A percentile compares a stretch with the other conserved stretches of the same genome.
phyloP scores from a whole-genome alignment of 345 rosid genomes.

The Ceriops decandra region DNA sequence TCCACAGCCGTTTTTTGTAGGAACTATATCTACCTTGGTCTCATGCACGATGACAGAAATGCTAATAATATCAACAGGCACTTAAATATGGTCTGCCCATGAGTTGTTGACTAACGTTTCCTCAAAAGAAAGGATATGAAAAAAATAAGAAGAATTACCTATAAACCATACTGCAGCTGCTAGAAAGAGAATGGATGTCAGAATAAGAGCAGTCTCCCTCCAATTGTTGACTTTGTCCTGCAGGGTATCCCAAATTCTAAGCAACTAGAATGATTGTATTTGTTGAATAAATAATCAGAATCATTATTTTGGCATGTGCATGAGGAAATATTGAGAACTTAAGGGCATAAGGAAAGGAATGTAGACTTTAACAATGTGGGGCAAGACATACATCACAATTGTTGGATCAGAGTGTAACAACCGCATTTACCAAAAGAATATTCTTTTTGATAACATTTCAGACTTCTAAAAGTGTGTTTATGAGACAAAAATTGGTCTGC shows the following conservation, averaged over 20 bases:
- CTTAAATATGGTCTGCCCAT: too few relatives aligned
- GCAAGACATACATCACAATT: too few relatives aligned
- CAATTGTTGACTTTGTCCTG: conserved; percentile 80
- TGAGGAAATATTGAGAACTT: too few relatives aligned
- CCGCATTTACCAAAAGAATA: too few relatives aligned
- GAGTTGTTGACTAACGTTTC: too few relatives aligned
- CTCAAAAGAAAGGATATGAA: background rate
- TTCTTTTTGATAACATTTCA: too few relatives aligned
- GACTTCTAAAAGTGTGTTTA: background rate
- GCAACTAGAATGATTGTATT: background rate
- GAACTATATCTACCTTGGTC: background rate
- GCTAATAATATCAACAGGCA: background rate
- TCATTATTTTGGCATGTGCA: too few relatives aligned
- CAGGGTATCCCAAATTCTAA: conserved; percentile 4
- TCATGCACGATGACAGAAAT: background rate
- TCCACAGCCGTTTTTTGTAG: background rate
- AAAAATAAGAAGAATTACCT: conserved; percentile 33
- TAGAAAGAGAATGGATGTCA: conserved; percentile 67
- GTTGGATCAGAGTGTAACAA: too few relatives aligned
- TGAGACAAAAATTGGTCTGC: background rate
- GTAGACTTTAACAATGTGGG: too few relatives aligned
- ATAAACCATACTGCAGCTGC: conserved; percentile 85
- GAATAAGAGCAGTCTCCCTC: conserved; percentile 81
- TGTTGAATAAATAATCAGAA: background rate
- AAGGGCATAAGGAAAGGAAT: too few relatives aligned